Percentiles rank a stretch among this genome's conserved stretches.
phyloP scores from a whole-genome alignment of 139 green algal genomes.

The Edaphochlamys debaryana region DNA sequence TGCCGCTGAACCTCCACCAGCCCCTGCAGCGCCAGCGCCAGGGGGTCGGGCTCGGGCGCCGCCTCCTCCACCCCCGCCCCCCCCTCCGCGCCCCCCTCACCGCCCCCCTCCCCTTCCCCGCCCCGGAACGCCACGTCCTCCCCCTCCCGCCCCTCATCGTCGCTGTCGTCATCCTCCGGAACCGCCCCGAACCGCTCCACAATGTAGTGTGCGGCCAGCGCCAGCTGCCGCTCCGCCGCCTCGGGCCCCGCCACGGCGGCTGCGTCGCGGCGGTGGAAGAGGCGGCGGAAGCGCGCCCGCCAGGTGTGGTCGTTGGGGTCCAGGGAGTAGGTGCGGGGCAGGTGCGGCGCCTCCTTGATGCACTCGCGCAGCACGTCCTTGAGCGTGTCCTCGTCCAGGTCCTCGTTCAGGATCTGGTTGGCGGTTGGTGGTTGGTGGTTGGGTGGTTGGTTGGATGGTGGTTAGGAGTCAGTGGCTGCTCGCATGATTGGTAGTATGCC shows the following conservation, averaged over 20 bases:
- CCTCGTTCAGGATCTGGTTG: conserved; percentile 70
- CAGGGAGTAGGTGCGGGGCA: no score
- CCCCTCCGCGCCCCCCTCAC: no score
- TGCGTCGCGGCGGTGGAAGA: neutral
- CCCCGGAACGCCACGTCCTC: no score
- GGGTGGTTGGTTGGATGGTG: no score
- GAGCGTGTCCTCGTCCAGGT: conserved; percentile 71
- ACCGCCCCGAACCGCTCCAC: conserved; percentile 62
- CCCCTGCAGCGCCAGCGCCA: conserved; percentile 60
- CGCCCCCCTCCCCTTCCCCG: no score
- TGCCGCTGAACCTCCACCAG: conserved; percentile 75
- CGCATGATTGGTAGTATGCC: no score
- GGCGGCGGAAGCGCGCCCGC: no score
- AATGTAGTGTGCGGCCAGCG: conserved; percentile 56
- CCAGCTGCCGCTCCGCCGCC: conserved; percentile 44
- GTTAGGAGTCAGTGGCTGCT: no score
- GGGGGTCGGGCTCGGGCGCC: no score
- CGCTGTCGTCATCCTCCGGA: conserved; percentile 48
- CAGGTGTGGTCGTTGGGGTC: no score
- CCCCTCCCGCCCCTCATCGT: neutral
- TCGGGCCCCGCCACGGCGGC: neutral
- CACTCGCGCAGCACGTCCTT: conserved; percentile 62
- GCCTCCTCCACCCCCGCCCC: no score
- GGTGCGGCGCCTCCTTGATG: conserved; percentile 49
- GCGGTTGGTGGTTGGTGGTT: no score